Evolutionary conservation across 306 rosid species (phyloP), one percentile per base, ranked within the genome.

Genomic region (Trifolium repens): DNA sequence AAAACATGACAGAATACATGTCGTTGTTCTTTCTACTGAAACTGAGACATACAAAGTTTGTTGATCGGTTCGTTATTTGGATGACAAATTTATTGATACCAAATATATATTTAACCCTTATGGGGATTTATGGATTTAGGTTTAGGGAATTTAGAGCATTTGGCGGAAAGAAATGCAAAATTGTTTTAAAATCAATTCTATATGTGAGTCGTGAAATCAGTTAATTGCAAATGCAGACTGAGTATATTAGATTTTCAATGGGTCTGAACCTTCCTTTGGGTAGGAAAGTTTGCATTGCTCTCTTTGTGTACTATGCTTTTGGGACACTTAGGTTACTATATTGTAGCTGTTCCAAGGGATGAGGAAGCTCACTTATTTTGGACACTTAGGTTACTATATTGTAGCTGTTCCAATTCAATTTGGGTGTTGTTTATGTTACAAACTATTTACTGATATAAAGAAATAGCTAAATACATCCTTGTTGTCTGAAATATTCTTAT

Each of bases 1-100:
- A 81, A 81, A 43, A 83, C 76, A 66, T 50, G 85, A 60, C 80
- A 67, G 84, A 81, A 30, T 77, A 76, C 53, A 44, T 85, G 81
- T 75, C 89, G 69, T 80, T 84, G 65, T 88, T 63, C 87, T 82
- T 85, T 78, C 73, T 88, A 65, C 78, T 88, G 44, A 85, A 85
- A 78, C 32, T 84, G 78, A 78, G 77, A 22, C 82, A 72, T 71
- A 46, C 75, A 27, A 80, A 72, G 77, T 37, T 73, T 69, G 61
- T 72, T 71, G 71, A 67, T n/a, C n/a, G n/a, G n/a, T n/a, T n/a
- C n/a, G 3, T 27, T 30, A 30, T 30, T 30, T 30, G 34, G 34
- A 30, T 30, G 34, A 30, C 34, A 30, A 37, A 37, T 37, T 37
- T 39, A 39, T 39, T 7, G 42, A 39, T 39, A 39, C 42, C 42